A percentile compares a stretch with the other conserved stretches of the same genome.
phyloP scores from a whole-genome alignment of 345 rosid genomes.

The Toxicodendron radicans region DNA sequence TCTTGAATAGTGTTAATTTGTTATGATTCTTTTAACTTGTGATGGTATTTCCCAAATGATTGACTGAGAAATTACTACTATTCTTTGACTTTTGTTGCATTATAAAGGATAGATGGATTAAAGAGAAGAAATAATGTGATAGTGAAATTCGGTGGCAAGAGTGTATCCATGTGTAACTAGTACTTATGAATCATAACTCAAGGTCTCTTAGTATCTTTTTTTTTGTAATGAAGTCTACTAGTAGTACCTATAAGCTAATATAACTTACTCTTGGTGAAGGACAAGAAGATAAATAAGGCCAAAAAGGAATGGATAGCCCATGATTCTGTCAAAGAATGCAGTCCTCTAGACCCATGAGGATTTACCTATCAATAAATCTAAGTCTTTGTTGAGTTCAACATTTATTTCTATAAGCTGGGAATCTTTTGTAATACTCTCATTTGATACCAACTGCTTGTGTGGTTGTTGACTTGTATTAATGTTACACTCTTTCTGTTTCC shows the following conservation, averaged over 20 bases:
- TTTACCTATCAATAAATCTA: too few relatives aligned
- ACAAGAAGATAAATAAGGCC: neutral
- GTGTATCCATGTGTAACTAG: neutral
- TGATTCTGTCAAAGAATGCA: neutral
- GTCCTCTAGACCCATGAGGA: neutral
- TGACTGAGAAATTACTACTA: neutral
- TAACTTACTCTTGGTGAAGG: neutral
- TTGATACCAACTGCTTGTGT: neutral
- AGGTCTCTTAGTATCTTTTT: neutral
- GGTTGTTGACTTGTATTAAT: neutral
- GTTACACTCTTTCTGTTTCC: neutral
- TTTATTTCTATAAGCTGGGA: too few relatives aligned
- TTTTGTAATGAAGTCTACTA: neutral
- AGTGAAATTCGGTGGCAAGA: conserved; percentile 1
- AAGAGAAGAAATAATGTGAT: neutral
- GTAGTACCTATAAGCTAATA: neutral
- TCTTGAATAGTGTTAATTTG: neutral
- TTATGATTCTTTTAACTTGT: neutral
- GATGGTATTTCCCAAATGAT: neutral
- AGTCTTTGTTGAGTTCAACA: too few relatives aligned
- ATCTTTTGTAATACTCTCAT: too few relatives aligned
- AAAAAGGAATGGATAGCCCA: neutral
- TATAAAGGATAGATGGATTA: neutral
- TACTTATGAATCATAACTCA: neutral
- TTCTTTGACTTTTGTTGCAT: neutral